phyloP scores from a whole-genome alignment of 371 early-diverging fungal genomes.

The Mucor circinelloides region DNA sequence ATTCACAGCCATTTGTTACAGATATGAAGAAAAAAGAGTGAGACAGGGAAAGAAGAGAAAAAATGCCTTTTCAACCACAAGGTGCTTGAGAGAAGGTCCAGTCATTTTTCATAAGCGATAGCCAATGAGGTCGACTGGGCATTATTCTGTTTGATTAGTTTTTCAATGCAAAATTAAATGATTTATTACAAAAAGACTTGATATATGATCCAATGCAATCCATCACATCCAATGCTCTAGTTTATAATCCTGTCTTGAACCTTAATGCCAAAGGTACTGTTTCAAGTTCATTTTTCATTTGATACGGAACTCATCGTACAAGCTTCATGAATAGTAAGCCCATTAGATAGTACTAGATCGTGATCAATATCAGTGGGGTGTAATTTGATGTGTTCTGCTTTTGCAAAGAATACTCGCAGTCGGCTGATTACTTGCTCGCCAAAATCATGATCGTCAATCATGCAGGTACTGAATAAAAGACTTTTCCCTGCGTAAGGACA shows the following conservation, averaged over 20 bases:
- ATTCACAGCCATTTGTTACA: slow-evolving; percentile 7
- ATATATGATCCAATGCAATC: neutral
- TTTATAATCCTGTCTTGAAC: neutral
- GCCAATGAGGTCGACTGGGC: neutral
- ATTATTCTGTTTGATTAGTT: neutral
- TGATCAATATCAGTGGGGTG: too few relatives aligned
- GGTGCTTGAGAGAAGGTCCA: neutral
- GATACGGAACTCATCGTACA: neutral
- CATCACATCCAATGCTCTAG: neutral
- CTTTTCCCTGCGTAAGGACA: neutral
- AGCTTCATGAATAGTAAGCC: neutral
- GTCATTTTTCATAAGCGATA: neutral
- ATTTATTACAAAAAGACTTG: neutral
- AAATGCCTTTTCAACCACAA: neutral
- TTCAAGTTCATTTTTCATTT: neutral
- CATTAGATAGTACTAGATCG: neutral
- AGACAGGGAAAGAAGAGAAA: neutral
- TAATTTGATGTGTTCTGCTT: neutral
- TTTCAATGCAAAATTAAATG: neutral
- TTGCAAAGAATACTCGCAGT: neutral
- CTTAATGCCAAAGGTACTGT: neutral
- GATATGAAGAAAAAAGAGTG: neutral
- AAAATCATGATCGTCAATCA: neutral
- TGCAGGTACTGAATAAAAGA: neutral
- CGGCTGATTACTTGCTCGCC: neutral